These are phyloP conservation scores for Neophaeococcomyces aloes DNA, from an alignment of 2,329 filamentous ascomycete species.

Conservation along the genomic window DNA sequence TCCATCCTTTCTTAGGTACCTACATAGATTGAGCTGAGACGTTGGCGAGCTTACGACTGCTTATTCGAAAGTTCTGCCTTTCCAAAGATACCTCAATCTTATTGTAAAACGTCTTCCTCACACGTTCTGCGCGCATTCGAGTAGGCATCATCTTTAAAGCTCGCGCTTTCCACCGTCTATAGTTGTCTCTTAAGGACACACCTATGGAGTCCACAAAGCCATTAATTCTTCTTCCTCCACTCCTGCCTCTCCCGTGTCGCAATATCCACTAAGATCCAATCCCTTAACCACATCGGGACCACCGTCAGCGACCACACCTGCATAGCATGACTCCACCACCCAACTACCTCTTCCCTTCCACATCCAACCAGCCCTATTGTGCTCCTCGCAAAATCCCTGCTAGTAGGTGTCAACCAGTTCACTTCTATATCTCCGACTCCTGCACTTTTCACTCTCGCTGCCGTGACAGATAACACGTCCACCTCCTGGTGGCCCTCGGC, in stretches of 20 bases:
- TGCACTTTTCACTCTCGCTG: conserved; percentile 26
- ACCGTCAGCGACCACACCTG: conserved; percentile 12
- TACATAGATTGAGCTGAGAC: no score
- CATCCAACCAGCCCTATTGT: conserved; percentile 29
- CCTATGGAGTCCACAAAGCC: not conserved
- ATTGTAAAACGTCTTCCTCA: no score
- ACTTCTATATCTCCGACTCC: conserved; percentile 20
- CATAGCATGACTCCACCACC: conserved; percentile 28
- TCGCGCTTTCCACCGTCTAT: not conserved
- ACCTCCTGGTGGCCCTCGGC: conserved; percentile 27
- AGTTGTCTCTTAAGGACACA: not conserved
- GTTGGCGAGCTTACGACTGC: no score
- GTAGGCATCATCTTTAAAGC: not conserved
- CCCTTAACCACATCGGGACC: conserved; percentile 7
- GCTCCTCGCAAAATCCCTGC: conserved; percentile 24
- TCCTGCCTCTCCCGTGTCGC: not conserved
- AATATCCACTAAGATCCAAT: conserved; percentile 5
- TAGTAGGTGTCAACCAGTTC: conserved; percentile 24
- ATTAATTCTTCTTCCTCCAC: not conserved
- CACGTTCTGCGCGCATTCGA: no score
- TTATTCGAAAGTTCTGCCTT: no score
- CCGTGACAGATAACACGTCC: conserved; percentile 31
- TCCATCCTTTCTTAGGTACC: no score
- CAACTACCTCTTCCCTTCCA: conserved; percentile 23
- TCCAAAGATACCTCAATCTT: no score